Evolutionary conservation across 148 eudicot genomes (phyloP).

Genomic region (Agrostemma githago): DNA sequence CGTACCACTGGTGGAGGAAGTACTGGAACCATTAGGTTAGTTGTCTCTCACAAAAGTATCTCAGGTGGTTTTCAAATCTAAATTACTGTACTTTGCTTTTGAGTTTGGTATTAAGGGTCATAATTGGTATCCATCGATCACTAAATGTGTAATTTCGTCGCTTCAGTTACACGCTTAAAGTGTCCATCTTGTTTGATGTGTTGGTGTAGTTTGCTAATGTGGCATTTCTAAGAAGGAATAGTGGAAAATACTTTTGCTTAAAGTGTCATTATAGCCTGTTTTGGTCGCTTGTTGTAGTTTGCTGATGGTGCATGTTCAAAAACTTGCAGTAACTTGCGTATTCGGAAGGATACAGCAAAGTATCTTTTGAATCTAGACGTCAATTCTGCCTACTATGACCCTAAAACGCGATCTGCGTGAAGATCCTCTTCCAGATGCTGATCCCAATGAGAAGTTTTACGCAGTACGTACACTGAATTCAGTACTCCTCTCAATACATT

Average conservation of each 20-base stretch:
- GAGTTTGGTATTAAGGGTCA: no score
- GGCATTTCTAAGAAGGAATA: no score
- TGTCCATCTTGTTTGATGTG: no score
- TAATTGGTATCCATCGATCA: no score
- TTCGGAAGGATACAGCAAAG: slow-evolving; percentile 91
- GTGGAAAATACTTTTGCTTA: no score
- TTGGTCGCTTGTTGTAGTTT: not conserved
- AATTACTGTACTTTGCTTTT: not conserved
- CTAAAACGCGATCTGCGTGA: slow-evolving; percentile 97
- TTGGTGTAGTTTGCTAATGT: no score
- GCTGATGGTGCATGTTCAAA: no score
- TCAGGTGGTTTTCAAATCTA: not conserved
- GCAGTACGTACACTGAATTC: no score
- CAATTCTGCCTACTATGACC: slow-evolving; percentile 84
- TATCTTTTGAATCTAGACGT: slow-evolving; percentile 86
- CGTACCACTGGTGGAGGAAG: slow-evolving; percentile 99
- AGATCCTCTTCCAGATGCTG: slow-evolving; percentile 94
- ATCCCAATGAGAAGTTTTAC: slow-evolving; percentile 83
- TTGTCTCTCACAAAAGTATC: not conserved
- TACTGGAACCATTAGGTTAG: slow-evolving; percentile 87
- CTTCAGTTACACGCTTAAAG: no score
- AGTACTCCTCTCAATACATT: no score
- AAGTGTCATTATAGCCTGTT: not conserved
- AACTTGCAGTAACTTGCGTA: slow-evolving; percentile 62
- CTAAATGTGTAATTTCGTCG: no score